Evolutionary conservation across 75 land plant species (phyloP), one percentile per base, ranked within the genome.

Genomic region (Pinus albicaulis): DNA sequence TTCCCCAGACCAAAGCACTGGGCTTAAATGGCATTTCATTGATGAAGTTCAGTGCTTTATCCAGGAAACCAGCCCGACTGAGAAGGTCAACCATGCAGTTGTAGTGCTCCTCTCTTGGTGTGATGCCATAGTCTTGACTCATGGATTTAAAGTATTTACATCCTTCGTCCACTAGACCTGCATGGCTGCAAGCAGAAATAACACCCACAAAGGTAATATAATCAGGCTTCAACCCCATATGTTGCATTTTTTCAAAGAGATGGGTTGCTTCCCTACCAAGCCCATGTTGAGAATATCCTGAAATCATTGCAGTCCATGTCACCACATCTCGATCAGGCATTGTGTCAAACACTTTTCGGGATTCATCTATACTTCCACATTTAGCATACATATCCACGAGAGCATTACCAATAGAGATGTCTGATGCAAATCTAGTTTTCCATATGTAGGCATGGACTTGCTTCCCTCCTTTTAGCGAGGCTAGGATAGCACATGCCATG

Each of bases 371-470:
- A 20, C 81, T 78, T 34, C 93, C 93, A 77, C 80, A 88, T 56
- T 80, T 88, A 1, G 91, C 80, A 82, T 91, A 91, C 93, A 91
- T 91, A 71, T 83, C 79, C 59, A 91, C 80, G 63, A 80, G 82
- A 28, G 89, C 73, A 64, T 84, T 91, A 2, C 78, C 56, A 74
- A 79, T 22, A 22, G 74, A 70, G 1, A 73, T 80, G 41, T 85
- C 86, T 3, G 36, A 20, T 38, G 60, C 53, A 23, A 82, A 63
- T 28, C 82, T 78, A 26, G 55, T 15, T 77, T 86, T 86, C 24
- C 70, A 59, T 13, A 74, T 72, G 71, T 79, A 81, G 1, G 73
- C 80, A 24, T 86, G 91, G 28, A 89, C 57, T 71, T 86, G 90
- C 31, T 72, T 60, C 17, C 91, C 91, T 3, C 75, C 77, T 41